These are phyloP conservation scores for Pyricularia sp. DNA, from an alignment of 2,329 filamentous ascomycete genomes.

Conservation along the genomic window DNA sequence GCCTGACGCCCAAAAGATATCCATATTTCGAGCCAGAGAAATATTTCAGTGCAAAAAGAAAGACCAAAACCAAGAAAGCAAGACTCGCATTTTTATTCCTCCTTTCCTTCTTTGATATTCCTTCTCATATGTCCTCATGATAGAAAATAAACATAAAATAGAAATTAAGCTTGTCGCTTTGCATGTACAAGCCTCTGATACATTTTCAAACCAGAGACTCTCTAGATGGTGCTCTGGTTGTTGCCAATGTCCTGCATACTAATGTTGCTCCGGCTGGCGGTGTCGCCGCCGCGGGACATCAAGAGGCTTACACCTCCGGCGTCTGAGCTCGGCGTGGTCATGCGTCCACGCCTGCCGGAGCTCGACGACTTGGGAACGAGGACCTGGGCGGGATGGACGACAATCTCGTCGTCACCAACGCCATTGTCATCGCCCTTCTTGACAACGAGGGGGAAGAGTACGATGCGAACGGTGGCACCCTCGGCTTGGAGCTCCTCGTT, in stretches of 20 bases:
- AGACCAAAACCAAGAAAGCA: not conserved
- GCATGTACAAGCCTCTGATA: not conserved
- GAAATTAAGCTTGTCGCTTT: not conserved
- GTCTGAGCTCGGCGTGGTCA: conserved; percentile 37
- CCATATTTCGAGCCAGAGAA: not conserved
- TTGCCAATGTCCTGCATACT: conserved; percentile 17
- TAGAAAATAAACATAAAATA: not conserved
- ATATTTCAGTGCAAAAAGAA: not conserved
- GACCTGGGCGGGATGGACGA: conserved; percentile 90
- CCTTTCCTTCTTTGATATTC: not conserved
- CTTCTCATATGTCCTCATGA: not conserved
- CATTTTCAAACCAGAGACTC: not conserved
- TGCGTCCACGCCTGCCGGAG: conserved; percentile 11
- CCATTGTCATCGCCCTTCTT: conserved; percentile 88
- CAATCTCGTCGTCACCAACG: conserved; percentile 84
- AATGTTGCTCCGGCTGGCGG: conserved; percentile 20
- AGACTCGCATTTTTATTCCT: not conserved
- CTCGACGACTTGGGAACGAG: conserved; percentile 49
- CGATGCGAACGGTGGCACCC: conserved; percentile 70
- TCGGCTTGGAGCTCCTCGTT: conserved; percentile 72
- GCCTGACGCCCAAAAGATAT: not conserved
- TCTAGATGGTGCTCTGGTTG: not conserved
- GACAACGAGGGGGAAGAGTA: conserved; percentile 91
- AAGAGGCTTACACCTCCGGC: conserved; percentile 26
- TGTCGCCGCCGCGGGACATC: conserved; percentile 14